Conservation (phyloP, 2,329 filamentous ascomycete genomes). For the Fusarium sp. region DNA sequence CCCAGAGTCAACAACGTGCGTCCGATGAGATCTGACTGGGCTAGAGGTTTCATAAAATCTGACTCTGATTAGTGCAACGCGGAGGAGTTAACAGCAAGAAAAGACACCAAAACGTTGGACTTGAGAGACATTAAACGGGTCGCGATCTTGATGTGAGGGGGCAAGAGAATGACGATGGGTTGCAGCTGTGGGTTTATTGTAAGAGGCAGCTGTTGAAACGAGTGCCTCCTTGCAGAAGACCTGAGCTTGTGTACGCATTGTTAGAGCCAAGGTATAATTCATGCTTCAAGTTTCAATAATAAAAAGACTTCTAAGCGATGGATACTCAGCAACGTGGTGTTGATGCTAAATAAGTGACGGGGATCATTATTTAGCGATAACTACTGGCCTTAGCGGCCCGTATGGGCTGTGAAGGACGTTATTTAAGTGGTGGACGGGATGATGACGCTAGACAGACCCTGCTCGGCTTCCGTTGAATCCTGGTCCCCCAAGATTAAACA, state of each 20-base stretch:
- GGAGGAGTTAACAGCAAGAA: slow-evolving; percentile 34
- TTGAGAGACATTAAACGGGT: slow-evolving; percentile 28
- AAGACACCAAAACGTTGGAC: slow-evolving; percentile 19
- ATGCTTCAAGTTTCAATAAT: slow-evolving; percentile 4
- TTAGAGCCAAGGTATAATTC: slow-evolving; percentile 1
- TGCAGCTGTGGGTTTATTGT: slow-evolving; percentile 11
- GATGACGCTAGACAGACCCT: slow-evolving; percentile 38
- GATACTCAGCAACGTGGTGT: slow-evolving; percentile 27
- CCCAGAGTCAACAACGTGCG: slow-evolving; percentile 8
- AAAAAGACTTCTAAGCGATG: slow-evolving; percentile 1
- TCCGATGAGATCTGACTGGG: slow-evolving; percentile 30
- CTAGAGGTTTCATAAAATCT: slow-evolving; percentile 32
- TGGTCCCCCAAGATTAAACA: slow-evolving; percentile 52
- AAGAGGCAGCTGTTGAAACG: slow-evolving; percentile 3
- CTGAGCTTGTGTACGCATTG: neutral
- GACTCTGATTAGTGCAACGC: slow-evolving; percentile 42
- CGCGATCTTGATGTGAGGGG: slow-evolving; percentile 37
- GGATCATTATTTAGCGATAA: slow-evolving; percentile 14
- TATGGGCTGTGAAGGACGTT: slow-evolving; percentile 15
- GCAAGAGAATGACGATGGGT: slow-evolving; percentile 25
- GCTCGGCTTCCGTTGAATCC: slow-evolving; percentile 43
- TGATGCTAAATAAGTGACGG: slow-evolving; percentile 15
- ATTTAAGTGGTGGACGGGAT: slow-evolving; percentile 34
- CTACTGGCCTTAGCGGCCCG: slow-evolving; percentile 12
- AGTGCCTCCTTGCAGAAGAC: slow-evolving; percentile 17